A percentile compares a stretch with the other conserved stretches of the same genome.
These are phyloP conservation scores for Oryza longistaminata DNA, from an alignment of 176 grass and related monocot species.

Conservation along the genomic window DNA sequence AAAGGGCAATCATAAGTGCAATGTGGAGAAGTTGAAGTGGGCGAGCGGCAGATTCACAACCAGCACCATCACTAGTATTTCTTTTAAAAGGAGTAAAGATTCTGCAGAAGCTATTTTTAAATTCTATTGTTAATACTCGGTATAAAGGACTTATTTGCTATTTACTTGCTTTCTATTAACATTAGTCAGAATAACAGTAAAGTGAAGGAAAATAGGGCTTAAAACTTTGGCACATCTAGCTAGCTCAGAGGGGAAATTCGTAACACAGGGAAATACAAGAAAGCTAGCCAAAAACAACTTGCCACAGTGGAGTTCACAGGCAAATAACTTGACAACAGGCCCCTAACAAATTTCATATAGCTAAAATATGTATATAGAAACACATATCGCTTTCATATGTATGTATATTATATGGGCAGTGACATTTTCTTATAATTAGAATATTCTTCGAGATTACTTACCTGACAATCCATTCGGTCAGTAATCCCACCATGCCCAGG, in stretches of 20 bases:
- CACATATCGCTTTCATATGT: not conserved
- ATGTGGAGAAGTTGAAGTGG: not conserved
- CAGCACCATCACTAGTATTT: not conserved
- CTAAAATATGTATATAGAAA: not conserved
- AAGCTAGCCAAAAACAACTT: not conserved
- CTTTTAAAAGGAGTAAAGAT: not conserved
- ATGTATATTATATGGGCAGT: slow-evolving; percentile 9
- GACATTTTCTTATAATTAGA: not conserved
- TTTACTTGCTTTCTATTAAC: not conserved
- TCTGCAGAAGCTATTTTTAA: not conserved
- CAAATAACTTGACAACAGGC: slow-evolving; percentile 7
- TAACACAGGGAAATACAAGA: not conserved
- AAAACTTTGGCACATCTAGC: not conserved
- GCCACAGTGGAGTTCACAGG: not conserved
- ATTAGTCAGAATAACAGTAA: not conserved
- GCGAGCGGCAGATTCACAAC: not conserved
- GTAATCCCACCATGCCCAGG: slow-evolving; percentile 98
- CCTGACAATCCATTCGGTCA: slow-evolving; percentile 99
- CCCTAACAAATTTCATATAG: not conserved
- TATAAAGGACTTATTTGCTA: not conserved
- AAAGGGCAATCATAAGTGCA: not conserved
- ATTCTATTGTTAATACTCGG: not conserved
- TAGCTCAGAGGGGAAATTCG: not conserved
- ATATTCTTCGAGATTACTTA: slow-evolving; percentile 49
- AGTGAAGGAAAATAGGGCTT: not conserved